phyloP scores from a whole-genome alignment of 1,139 yeast species.

The Lodderomyces orthopsilosis region DNA sequence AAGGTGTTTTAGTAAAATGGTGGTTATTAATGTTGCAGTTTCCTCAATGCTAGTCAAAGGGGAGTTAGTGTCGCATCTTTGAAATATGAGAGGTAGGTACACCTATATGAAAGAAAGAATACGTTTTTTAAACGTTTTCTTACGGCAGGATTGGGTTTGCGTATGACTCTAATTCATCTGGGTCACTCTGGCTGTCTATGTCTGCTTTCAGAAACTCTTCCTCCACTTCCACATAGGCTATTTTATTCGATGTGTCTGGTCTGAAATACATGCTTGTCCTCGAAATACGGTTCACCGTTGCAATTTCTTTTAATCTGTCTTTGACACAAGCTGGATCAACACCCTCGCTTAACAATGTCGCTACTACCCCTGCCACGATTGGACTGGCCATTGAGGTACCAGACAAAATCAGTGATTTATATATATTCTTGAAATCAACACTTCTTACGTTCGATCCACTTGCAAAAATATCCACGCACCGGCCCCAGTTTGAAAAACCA shows the following conservation, averaged over 20 bases:
- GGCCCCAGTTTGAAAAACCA: slow-evolving; percentile 81
- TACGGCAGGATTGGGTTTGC: not conserved
- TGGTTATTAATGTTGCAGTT: not conserved
- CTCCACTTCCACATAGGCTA: slow-evolving; percentile 32
- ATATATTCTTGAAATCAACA: slow-evolving; percentile 27
- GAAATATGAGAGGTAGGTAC: no score
- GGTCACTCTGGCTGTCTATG: slow-evolving; percentile 15
- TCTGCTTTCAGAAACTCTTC: slow-evolving; percentile 13
- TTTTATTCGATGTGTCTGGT: slow-evolving; percentile 37
- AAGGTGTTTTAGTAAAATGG: no score
- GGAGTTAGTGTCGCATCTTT: no score
- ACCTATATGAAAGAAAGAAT: no score
- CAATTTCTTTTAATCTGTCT: slow-evolving; percentile 33
- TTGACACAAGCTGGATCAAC: slow-evolving; percentile 41
- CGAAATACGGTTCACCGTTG: slow-evolving; percentile 37
- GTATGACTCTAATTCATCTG: not conserved
- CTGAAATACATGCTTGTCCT: slow-evolving; percentile 27
- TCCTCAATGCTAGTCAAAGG: no score
- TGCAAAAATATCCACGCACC: slow-evolving; percentile 80
- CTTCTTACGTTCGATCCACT: slow-evolving; percentile 69
- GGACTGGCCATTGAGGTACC: slow-evolving; percentile 95
- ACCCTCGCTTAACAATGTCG: slow-evolving; percentile 61
- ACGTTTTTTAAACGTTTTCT: no score
- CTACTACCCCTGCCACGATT: slow-evolving; percentile 69
- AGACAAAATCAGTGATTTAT: slow-evolving; percentile 46